Evolutionary conservation across 306 rosid genomes (phyloP), one percentile per base, ranked within the genome.

Genomic region (Senna tora): DNA sequence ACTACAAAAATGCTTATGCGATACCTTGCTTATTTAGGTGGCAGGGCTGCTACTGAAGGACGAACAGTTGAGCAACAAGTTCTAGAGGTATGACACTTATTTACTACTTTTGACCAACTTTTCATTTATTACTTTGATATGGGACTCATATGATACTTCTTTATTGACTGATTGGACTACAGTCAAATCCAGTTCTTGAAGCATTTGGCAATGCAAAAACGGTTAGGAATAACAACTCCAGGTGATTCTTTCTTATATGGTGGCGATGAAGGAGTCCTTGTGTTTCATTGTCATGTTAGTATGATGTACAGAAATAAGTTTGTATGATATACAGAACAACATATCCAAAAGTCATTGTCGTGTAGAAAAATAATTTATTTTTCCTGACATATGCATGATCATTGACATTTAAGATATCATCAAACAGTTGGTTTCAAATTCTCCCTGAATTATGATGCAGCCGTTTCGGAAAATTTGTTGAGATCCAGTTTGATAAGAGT

Each of bases 141-240:
- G 49, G 56, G 49, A 74, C 61, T 73, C 62, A 65, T 54, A 39
- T 49, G 54, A 55, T 21, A 36, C 77, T 78, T 77, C 57, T 75
- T 10, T 69, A 52, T 60, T 54, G 13, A 46, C 51, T 73, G 66
- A 76, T 72, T 32, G 61, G 67, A 81, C 9, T 82, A 85, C 96
- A 95, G 99, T 95, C 99, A 82, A 95, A 95, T 81, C 99, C 99
- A 73, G 99, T 95, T 75, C 91, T 95, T 68, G 99, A 91, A 84
- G 97, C 99, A 72, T 95, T 95, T 95, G 99, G 99, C 67, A 95
- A 95, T 82, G 99, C 99, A 42, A 95, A 95, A 89, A 95, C 99
- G 16, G 96, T 95, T 51, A 84, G 97, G 80, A 95, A 95, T 80
- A 95, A 91, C 88, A 95, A 95, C 81, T 95, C 99, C 80, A 95